Evolutionary conservation across 225 moss, liverwort and hornwort genomes (phyloP).

Genomic region (Takakia lepidozioides): DNA sequence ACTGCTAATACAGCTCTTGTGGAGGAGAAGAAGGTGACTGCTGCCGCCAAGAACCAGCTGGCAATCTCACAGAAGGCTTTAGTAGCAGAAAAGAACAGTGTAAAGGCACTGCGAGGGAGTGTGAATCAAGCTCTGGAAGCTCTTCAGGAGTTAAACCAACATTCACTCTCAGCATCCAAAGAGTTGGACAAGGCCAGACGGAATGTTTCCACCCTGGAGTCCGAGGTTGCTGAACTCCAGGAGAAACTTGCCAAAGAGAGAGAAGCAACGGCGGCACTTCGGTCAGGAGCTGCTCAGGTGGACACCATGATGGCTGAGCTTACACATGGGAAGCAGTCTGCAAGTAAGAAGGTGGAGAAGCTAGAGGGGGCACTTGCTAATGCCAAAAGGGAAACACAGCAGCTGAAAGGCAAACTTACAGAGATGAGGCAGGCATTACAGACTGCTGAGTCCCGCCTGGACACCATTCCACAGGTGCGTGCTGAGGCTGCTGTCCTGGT

Average conservation of each 20-base stretch:
- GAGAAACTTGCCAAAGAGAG: constrained; percentile 47
- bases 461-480: constrained; percentile 48
- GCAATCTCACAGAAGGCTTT: constrained; percentile 40
- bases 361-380: constrained; percentile 45
- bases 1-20: constrained; percentile 24
- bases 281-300: constrained; percentile 21
- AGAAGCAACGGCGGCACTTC: constrained; percentile 20
- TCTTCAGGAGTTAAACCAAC: constrained; percentile 49
- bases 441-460: constrained; percentile 40
- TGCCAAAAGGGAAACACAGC: constrained; percentile 34
- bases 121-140: constrained; percentile 50
- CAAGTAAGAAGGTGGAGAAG: constrained; percentile 38
- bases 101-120: constrained; percentile 48
- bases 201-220: constrained; percentile 27
- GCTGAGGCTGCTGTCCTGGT: constrained; percentile 36
- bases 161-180: constrained; percentile 34
- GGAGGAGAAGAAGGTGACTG: constrained; percentile 41
- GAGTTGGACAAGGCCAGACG: constrained; percentile 43
- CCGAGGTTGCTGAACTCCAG: constrained; percentile 20
- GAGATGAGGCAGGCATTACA: constrained; percentile 49
- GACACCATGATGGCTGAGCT: constrained; percentile 21
- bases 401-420: constrained; percentile 38
- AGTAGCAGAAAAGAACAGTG: constrained; percentile 43
- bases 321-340: constrained; percentile 30
- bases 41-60: constrained; percentile 44